Base-by-base conservation (phyloP, 352 stramenopile genomes). In the Pythium biforme region DNA sequence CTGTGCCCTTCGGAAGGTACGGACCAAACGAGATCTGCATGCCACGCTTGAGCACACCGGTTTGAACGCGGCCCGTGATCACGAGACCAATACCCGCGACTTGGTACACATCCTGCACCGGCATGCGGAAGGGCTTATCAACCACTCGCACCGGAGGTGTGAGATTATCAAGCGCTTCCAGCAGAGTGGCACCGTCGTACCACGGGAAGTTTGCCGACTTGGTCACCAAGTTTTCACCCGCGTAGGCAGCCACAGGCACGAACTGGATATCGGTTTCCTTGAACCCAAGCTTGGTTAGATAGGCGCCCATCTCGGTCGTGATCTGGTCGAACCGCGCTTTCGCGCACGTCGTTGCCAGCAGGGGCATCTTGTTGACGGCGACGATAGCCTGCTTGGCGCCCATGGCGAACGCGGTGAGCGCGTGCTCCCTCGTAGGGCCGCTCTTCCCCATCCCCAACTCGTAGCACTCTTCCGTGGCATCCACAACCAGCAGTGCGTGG, bases 311-410 rank as follows among this genome's bases (percentile, higher is more conserved):
- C 72, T 98, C 90, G 11, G 54, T 62, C 73, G 97, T 98, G 68
- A 99, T 97, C 69, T 98, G 81, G 29, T 97, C 85, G 77, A 97
- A 99, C 68, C 95, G 93, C 20, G 66, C 74, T 76, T 99, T 74
- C 59, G 70, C 79, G 81, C 98, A 99, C 62, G 96, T 89, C 40
- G 98, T 94, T 15, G 86, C 88, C 5, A 82, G 86, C 72, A 98
- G 90, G 78, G 99, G 96, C 96, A 99, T 99, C 82, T 99, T 99
- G 88, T 99, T 99, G 26, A 98, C 82, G 33, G 82, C 94, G 19
- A 99, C 95, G 75, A 99, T 94, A 79, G 99, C 96, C 80, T 99
- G 96, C 77, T 97, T 98, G 54, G 99, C 93, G 62, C 97, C 97
- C 20, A 99, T 81, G 12, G 94, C 98, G 75, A 98, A 98, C 10